Evolutionary conservation across 176 grass and related monocot genomes (phyloP), one percentile per base, ranked within the genome.

Genomic region (Musa beccarii): DNA sequence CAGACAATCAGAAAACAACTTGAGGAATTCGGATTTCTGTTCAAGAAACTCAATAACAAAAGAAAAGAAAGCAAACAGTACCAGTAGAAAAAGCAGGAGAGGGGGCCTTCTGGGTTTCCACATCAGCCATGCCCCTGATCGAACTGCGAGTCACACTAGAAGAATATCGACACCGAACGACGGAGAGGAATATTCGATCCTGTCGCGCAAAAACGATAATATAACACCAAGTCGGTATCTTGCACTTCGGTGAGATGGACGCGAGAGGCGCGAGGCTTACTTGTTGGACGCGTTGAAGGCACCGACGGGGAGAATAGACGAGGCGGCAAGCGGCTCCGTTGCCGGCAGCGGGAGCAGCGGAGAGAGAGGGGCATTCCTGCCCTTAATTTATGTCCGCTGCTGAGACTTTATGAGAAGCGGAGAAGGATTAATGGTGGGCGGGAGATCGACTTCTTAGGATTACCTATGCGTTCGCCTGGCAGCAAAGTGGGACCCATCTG

Each of bases 311-410:
- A 43, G 52, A 51, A 15, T 26, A 66, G 57, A 64, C 2, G 43
- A 16, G 49, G 28, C 71, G 50, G 84, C 71, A 63, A 66, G 80
- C 69, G 24, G 63, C 59, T 52, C 73, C 68, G 9, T 55, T 5
- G 28, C 20, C 79, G 53, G 53, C 69, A 54, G 76, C 80, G 53
- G 66, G 53, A 24, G 76, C 65, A 51, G 81, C 63, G 29, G 85
- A 55, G 19, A 52, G 26, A 28, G 26, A 79, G 49, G 51, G 73
- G 51, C 26, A 28, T 28, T 2, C 26, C 2, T 28, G 1, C 26
- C 26, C 26, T 28, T 2, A 28, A 28, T 28, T 28, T 28, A 28
- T 28, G 1, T 28, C 26, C 26, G 26, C 26, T 1, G 26, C 26
- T 28, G 2, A 2, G 26, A 28, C 26, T 1, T 2, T 2, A 28